Conservation (phyloP, 1,284 basidiomycete species). For the Phellinidium pouzarii region DNA sequence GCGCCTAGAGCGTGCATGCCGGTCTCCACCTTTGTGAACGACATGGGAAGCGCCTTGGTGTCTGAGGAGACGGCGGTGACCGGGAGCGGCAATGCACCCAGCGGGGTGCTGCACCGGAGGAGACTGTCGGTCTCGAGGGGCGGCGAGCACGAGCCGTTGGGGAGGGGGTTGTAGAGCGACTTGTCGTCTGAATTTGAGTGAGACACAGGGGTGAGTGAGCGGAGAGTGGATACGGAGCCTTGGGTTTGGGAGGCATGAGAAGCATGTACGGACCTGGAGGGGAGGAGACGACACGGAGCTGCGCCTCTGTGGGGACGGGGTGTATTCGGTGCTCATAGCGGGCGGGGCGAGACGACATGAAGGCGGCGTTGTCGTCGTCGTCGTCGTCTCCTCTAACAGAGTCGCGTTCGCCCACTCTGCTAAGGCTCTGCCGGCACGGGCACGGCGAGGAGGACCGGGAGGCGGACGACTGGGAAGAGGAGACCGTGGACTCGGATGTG, state of each 20-base stretch:
- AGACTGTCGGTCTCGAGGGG: conserved; percentile 8
- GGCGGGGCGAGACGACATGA: not conserved
- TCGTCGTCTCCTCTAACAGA: not conserved
- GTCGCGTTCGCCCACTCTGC: not conserved
- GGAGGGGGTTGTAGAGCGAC: not conserved
- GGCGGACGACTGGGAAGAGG: not conserved
- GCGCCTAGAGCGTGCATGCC: conserved; percentile 3
- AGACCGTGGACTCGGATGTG: not conserved
- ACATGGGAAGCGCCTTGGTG: not conserved
- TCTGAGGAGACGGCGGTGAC: not conserved
- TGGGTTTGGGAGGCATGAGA: not conserved
- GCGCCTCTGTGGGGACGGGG: not conserved
- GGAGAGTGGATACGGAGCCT: not conserved
- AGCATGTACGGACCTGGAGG: not conserved
- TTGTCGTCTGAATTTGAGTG: not conserved
- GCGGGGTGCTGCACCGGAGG: not conserved
- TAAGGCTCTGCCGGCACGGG: not conserved
- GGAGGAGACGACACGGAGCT: not conserved
- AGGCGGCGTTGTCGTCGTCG: not conserved
- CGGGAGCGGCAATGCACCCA: not conserved
- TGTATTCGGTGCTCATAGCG: not conserved
- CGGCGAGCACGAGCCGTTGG: not conserved
- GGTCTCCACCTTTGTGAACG: conserved; percentile 9
- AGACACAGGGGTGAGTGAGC: not conserved
- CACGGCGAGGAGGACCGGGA: not conserved